Base-by-base conservation (phyloP, 1,139 yeast species). In the Candida sp. region DNA sequence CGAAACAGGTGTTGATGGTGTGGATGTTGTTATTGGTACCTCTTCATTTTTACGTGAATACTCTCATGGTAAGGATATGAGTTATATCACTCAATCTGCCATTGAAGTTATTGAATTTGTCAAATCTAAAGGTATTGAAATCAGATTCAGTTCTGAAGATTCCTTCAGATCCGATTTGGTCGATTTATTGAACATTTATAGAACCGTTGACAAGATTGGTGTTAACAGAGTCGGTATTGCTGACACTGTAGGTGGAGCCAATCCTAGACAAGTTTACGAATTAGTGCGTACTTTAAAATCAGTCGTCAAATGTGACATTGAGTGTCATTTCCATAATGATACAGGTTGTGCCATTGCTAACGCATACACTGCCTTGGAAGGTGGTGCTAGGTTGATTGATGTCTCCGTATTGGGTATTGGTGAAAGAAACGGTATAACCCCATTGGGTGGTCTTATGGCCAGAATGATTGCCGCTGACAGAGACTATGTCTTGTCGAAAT, bases 291-390 rank as follows among this genome's bases (percentile, higher is more conserved):
- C 82, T n/a, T 72, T 78, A 53, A 77, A 72, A 54, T 70, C 79
- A 11, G 81, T 77, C 34, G 82, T 78, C 36, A 64, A 65, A 27
- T 78, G 82, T 65, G 83, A 78, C 51, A 77, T 78, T 50, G 83
- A 78, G 58, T 75, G 81, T 48, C 83, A 78, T 58, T 78, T 78
- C 73, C 83, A 78, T 59, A 77, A 78, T 57, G 83, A 78, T 58
- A 78, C 83, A 27, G 83, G 83, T 23, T 78, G 83, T 63, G 81
- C 83, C 41, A 76, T 78, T 58, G 82, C 83, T 38, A 78, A 78
- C 53, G 83, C 83, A 21, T 78, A 78, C 61, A 75, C 82, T 30
- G 83, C 83, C 2, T 67, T 78, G 52, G 82, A 78, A 60, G 83
- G 79, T n/a, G 83, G 83, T 49, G 82, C 82, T 45, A 74, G 73